phyloP scores from a whole-genome alignment of 164 flowering plant species.

The Hamamelis virginiana region DNA sequence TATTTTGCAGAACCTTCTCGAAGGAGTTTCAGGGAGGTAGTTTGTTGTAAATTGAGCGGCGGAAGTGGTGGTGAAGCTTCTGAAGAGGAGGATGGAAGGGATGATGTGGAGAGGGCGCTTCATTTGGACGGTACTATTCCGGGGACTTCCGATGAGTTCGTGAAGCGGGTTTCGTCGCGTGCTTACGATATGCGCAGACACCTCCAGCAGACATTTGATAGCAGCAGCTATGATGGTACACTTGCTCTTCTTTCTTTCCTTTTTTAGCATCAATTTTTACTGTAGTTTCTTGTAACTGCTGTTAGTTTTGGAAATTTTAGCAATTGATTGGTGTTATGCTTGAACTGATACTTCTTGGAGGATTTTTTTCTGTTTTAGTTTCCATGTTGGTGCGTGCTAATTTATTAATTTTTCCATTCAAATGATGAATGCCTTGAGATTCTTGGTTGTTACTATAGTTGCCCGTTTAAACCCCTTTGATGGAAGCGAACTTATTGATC shows the following conservation, averaged over 20 bases:
- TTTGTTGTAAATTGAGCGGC: slow-evolving; percentile 20
- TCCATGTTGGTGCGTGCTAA: background rate
- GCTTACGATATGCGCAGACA: slow-evolving; percentile 90
- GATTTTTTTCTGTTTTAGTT: background rate
- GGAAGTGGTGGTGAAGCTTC: slow-evolving; percentile 23
- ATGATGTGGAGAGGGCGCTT: slow-evolving; percentile 81
- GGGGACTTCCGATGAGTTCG: slow-evolving; percentile 74
- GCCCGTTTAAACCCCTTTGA: too few relatives aligned
- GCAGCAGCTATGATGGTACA: slow-evolving; percentile 94
- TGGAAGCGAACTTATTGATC: too few relatives aligned
- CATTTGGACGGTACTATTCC: slow-evolving; percentile 86
- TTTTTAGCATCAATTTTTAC: background rate
- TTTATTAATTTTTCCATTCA: too few relatives aligned
- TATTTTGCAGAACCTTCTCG: slow-evolving; percentile 14
- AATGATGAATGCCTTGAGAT: too few relatives aligned
- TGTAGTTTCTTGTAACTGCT: background rate
- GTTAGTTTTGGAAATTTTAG: background rate
- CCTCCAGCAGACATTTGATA: slow-evolving; percentile 74
- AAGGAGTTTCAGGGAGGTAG: slow-evolving; percentile 19
- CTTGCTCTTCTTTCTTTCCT: background rate
- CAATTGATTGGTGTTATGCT: too few relatives aligned
- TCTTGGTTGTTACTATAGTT: too few relatives aligned
- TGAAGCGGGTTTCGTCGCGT: slow-evolving; percentile 89
- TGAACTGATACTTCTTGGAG: too few relatives aligned
- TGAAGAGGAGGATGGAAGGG: slow-evolving; percentile 24